A percentile compares a stretch with the other conserved stretches of the same genome.
Evolutionary conservation across 805 yeast species (phyloP).

Genomic region (Brettanomyces bruxellensis): DNA sequence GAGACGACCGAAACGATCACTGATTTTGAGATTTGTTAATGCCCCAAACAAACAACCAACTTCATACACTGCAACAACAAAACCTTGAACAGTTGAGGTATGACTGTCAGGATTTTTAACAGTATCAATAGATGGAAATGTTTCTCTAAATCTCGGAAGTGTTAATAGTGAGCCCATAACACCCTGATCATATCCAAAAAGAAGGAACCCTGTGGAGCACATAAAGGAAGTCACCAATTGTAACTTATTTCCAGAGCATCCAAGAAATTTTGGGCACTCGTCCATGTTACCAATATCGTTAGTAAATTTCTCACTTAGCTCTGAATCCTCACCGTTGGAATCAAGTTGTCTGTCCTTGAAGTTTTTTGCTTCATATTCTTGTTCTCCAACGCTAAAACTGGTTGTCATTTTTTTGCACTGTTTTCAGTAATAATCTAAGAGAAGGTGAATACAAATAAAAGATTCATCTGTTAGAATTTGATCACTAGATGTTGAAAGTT

Average conservation of each 20-base stretch:
- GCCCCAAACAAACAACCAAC: slow-evolving; percentile 39
- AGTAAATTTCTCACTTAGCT: neutral
- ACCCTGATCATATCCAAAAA: slow-evolving; percentile 47
- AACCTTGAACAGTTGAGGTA: slow-evolving; percentile 37
- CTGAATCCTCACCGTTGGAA: neutral
- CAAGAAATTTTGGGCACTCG: slow-evolving; percentile 6
- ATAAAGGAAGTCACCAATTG: slow-evolving; percentile 11
- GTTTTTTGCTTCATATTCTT: too few relatives aligned
- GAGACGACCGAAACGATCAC: slow-evolving; percentile 34
- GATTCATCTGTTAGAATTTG: too few relatives aligned
- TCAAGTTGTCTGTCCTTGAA: too few relatives aligned
- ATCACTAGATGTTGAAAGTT: neutral
- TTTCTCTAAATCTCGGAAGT: slow-evolving; percentile 12
- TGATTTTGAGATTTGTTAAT: slow-evolving; percentile 30
- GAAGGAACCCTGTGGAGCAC: slow-evolving; percentile 27
- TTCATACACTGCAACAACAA: slow-evolving; percentile 40
- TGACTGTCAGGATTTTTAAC: slow-evolving; percentile 10
- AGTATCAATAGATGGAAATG: slow-evolving; percentile 19
- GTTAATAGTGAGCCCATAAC: slow-evolving; percentile 32
- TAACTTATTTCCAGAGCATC: slow-evolving; percentile 12
- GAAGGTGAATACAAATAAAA: too few relatives aligned
- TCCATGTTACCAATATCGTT: neutral
- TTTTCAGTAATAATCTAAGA: too few relatives aligned
- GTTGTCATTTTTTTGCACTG: neutral
- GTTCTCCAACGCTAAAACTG: neutral